Conservation (phyloP, 2,329 filamentous ascomycete genomes). For the Colletotrichum destructivum region DNA sequence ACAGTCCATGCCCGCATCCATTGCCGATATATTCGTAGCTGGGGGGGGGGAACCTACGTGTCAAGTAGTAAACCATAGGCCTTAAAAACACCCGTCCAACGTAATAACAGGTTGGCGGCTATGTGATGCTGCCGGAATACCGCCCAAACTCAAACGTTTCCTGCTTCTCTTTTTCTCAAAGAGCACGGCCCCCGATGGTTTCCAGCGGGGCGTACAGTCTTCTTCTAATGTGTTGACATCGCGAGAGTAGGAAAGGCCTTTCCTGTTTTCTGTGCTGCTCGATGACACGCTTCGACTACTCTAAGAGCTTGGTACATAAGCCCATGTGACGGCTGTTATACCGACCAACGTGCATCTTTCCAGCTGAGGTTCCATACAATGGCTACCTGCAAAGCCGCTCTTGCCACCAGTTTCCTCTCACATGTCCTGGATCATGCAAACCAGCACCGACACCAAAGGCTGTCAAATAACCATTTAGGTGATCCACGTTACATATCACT, state of each 20-base stretch:
- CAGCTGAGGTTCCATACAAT: conserved; percentile 2
- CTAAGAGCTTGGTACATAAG: background rate
- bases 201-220: background rate
- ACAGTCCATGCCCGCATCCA: conserved; percentile 3
- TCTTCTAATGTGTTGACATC: background rate
- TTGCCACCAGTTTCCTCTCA: background rate
- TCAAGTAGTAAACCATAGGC: no score
- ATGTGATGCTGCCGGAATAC: background rate
- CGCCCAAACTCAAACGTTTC: background rate
- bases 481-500: conserved; percentile 29
- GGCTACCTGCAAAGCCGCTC: conserved; percentile 25
- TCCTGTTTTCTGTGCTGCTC: background rate
- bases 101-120: background rate
- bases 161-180: background rate
- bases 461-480: background rate
- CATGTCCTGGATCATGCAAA: background rate
- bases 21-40: background rate
- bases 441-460: background rate
- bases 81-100: background rate
- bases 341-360: conserved; percentile 4
- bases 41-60: no score
- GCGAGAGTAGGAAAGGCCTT: background rate
- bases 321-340: background rate
- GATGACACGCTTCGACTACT: conserved; percentile 10
- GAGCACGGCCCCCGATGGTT: background rate